Conservation (phyloP, 352 stramenopile species). For the Phytopythium sindhum region DNA sequence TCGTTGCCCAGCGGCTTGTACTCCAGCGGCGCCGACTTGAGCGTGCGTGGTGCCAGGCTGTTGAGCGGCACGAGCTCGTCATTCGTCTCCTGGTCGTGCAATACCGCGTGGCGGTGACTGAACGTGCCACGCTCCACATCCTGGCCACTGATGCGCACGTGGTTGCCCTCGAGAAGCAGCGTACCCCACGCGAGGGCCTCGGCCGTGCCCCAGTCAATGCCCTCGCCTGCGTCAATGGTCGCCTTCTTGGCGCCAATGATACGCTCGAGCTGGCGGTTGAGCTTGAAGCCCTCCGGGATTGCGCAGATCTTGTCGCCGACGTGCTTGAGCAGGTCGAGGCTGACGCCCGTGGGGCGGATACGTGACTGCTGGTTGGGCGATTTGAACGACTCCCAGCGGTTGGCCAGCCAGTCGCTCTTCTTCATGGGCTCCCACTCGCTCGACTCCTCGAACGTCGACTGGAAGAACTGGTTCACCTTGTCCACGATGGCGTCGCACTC, state of each 20-base stretch:
- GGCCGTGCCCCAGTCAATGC: conserved; percentile 96
- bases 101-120: conserved; percentile 90
- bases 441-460: conserved; percentile 90
- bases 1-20: conserved; percentile 11
- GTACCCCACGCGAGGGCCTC: conserved; percentile 95
- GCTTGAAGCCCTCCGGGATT: conserved; percentile 85
- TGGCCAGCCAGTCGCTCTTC: conserved; percentile 94
- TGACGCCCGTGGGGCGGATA: conserved; percentile 92
- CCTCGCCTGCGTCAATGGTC: conserved; percentile 75
- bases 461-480: conserved; percentile 89
- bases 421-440: conserved; percentile 91
- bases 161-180: conserved; percentile 91
- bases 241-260: conserved; percentile 88
- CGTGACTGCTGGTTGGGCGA: conserved; percentile 91
- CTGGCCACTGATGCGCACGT: conserved; percentile 91
- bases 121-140: conserved; percentile 94
- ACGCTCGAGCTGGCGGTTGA: conserved; percentile 93
- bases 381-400: conserved; percentile 96
- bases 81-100: conserved; percentile 95
- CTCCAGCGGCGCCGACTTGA: conserved; percentile 39
- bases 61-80: conserved; percentile 93
- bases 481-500: conserved; percentile 85
- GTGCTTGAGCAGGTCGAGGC: conserved; percentile 88
- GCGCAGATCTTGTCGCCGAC: conserved; percentile 87
- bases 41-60: conserved; percentile 72